Percentiles rank a stretch among this genome's conserved stretches.
Conservation (phyloP, 306 rosid genomes). For the Fragaria iinumae region DNA sequence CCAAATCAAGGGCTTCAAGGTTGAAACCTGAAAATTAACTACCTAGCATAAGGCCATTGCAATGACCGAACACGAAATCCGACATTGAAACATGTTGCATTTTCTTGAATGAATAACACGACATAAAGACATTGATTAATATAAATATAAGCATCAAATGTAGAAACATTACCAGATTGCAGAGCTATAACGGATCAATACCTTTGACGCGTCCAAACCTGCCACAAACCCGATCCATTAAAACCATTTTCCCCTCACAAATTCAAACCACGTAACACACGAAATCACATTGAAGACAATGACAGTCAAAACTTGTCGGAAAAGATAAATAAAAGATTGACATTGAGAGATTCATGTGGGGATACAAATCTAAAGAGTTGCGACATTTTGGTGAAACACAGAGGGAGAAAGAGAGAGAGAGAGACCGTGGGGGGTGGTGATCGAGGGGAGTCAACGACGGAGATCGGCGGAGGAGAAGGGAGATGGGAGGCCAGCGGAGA, state of each 20-base stretch:
- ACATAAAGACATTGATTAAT: background rate
- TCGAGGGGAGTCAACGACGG: slow-evolving; percentile 1
- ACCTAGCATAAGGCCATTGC: background rate
- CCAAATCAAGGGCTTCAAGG: slow-evolving; percentile 28
- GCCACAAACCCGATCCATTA: slow-evolving; percentile 24
- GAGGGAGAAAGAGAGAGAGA: slow-evolving; percentile 9
- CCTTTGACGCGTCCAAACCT: slow-evolving; percentile 21
- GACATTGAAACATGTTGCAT: background rate
- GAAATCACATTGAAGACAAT: background rate
- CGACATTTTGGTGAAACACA: background rate
- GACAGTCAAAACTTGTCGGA: background rate
- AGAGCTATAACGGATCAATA: slow-evolving; percentile 19
- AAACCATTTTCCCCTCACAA: background rate
- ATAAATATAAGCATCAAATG: background rate
- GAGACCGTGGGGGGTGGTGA: slow-evolving; percentile 22
- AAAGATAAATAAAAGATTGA: too few relatives aligned
- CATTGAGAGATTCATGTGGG: slow-evolving; percentile 9
- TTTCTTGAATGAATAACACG: background rate
- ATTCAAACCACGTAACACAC: background rate
- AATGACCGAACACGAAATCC: background rate
- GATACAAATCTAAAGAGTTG: background rate
- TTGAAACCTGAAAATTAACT: slow-evolving; percentile 36
- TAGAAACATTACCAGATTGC: slow-evolving; percentile 8
- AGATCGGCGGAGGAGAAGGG: slow-evolving; percentile 22
- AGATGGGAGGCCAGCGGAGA: slow-evolving; percentile 16